Percentiles rank a stretch among this genome's conserved stretches.
Conservation (phyloP, 305 asterid species). For the Rubia peregrina region DNA sequence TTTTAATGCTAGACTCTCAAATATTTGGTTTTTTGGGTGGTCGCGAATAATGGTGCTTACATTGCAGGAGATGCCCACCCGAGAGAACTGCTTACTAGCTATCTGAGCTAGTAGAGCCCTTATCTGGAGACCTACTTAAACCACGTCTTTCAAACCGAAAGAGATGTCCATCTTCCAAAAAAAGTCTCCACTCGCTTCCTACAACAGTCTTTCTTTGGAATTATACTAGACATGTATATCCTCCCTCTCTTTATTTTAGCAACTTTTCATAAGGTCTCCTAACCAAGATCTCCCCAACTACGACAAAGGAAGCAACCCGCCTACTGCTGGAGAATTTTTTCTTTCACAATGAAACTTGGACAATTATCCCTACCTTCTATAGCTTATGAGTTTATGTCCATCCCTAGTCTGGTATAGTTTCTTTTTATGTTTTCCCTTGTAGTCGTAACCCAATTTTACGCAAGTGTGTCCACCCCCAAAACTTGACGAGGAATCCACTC, state of each 20-base stretch:
- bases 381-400: background rate
- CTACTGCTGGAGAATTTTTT: background rate
- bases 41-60: background rate
- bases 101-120: background rate
- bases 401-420: no score
- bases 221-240: background rate
- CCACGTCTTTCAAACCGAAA: no score
- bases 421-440: background rate
- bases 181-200: background rate
- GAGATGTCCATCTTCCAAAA: no score
- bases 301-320: background rate
- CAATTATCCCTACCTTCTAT: background rate
- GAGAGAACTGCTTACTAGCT: background rate
- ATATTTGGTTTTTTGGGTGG: no score
- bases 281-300: background rate
- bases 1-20: no score
- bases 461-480: background rate
- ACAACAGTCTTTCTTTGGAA: background rate
- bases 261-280: background rate
- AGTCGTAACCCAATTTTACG: background rate
- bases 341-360: background rate
- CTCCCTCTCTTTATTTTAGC: background rate
- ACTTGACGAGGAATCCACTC: background rate
- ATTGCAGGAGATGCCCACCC: background rate
- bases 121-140: no score